Evolutionary conservation across 345 rosid species (phyloP).

Genomic region (Camelina hispida): DNA sequence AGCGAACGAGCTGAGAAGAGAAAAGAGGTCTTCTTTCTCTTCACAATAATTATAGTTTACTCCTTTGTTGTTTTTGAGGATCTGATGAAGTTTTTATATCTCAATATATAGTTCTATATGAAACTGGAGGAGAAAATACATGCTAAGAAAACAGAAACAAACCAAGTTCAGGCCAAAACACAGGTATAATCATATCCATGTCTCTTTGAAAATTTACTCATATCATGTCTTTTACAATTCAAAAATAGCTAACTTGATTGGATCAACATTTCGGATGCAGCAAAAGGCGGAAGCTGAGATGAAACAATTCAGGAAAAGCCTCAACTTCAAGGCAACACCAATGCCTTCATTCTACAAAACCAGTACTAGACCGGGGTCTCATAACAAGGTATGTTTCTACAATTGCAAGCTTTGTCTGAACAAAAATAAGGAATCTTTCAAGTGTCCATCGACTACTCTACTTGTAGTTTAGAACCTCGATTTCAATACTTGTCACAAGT

Average conservation of each 20-base stretch:
- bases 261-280: constrained; percentile 47
- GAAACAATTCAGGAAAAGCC: constrained; percentile 68
- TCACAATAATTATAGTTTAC: neutral
- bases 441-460: constrained; percentile 2
- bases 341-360: constrained; percentile 85
- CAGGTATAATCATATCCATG: constrained; percentile 53
- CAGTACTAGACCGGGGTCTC: constrained; percentile 38
- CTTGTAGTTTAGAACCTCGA: neutral
- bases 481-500: neutral
- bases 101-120: constrained; percentile 58
- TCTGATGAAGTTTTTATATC: neutral
- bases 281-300: constrained; percentile 70
- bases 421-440: neutral
- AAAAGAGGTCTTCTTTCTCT: constrained; percentile 62
- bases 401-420: neutral
- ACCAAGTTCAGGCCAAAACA: constrained; percentile 64
- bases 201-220: constrained; percentile 14
- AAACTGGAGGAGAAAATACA: constrained; percentile 80
- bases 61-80: neutral
- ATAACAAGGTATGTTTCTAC: constrained; percentile 57
- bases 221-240: neutral
- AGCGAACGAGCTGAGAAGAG: constrained; percentile 77
- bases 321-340: constrained; percentile 85
- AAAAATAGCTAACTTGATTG: neutral
- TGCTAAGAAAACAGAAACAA: constrained; percentile 72